Base-by-base conservation (phyloP, 495 filamentous ascomycete species). In the Neurospora cerealis region DNA sequence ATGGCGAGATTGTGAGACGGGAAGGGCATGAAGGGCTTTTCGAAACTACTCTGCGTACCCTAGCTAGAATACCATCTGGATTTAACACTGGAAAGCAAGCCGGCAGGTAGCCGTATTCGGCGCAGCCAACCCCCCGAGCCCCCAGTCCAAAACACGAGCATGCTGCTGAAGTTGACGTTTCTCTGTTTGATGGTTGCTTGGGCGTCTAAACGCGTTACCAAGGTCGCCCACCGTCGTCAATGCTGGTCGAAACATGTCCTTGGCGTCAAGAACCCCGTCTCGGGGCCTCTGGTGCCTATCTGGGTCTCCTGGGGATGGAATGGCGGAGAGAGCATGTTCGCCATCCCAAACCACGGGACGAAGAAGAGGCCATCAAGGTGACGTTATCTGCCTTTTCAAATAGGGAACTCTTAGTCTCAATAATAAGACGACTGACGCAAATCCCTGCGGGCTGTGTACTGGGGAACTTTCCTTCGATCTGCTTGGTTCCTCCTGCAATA, bases 121-220 rank as follows among this genome's bases (percentile, higher is more conserved):
- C 21, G 48, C 48, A 60, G 48, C 54, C 54, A 34, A 36, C 54
- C 28, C 28, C 28, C 28, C 28, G 15, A 34, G 54, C 54, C 28
- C 54, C 54, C 54, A 34, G 28, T 66, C 54, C 24, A 66, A 66
- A 66, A 66, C 28, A 66, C 28, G 28, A 15, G 54, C 54, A 32
- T 66, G 28, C 28, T 66, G 54, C 28, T 66, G 24, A 34, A 66
- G 54, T 62, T 62, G 54, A 34, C 28, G 54, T 34, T 82, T 75
- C 75, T 77, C 76, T 78, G 84, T 84, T 83, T 84, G 82, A 85
- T 83, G 79, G 82, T 81, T 85, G 83, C 84, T 82, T 85, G 83
- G 81, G 80, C 79, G 76, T 73, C 69, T 32, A 79, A 77, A 77
- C 44, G 54, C 72, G 71, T 74, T 72, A 73, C 82, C 79, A 73